These are phyloP conservation scores for Rubia yunnanensis DNA, from an alignment of 257 asterid species.

Conservation along the genomic window DNA sequence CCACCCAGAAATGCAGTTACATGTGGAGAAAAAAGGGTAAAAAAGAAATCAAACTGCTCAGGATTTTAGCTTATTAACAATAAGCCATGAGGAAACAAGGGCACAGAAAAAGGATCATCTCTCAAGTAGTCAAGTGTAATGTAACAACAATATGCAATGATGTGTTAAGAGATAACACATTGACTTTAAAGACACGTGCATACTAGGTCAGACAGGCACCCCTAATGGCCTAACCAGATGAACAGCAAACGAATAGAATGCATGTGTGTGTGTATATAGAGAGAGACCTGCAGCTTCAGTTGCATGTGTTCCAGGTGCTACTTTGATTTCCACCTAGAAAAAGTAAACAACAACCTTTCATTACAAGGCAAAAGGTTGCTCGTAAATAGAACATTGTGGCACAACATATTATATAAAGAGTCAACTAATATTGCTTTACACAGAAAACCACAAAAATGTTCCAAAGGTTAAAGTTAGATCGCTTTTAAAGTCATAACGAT, in stretches of 20 bases:
- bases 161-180: background rate
- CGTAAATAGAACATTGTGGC: background rate
- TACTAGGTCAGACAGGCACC: background rate
- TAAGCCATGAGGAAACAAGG: background rate
- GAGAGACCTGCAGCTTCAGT: conserved; percentile 92
- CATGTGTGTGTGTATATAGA: conserved; percentile 30
- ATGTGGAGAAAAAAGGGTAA: background rate
- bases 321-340: conserved; percentile 80
- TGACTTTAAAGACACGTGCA: background rate
- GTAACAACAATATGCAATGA: background rate
- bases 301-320: conserved; percentile 90
- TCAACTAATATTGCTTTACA: background rate
- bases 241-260: conserved; percentile 4
- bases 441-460: background rate
- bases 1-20: background rate
- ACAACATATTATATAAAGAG: background rate
- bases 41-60: background rate
- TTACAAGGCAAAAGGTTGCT: conserved; percentile 8
- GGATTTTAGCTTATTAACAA: background rate
- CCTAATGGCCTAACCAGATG: background rate
- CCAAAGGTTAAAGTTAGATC: background rate
- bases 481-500: background rate
- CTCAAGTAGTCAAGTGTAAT: background rate
- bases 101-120: background rate
- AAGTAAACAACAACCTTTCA: conserved; percentile 8